These are phyloP conservation scores for Colletotrichum theobromicola DNA, from an alignment of 2,329 filamentous ascomycete species.

Conservation along the genomic window DNA sequence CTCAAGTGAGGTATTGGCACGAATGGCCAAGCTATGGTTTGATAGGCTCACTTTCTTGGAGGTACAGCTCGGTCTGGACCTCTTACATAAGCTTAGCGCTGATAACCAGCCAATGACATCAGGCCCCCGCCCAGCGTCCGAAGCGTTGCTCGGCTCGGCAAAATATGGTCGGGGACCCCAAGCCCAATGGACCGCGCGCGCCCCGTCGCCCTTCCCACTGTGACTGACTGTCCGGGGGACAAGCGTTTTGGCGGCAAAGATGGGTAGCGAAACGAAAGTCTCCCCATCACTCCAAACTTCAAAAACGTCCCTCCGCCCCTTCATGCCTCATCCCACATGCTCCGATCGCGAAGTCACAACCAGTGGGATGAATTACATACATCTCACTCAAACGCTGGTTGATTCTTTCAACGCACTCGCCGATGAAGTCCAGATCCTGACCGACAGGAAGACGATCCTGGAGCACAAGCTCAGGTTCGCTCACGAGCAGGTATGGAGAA, in stretches of 20 bases:
- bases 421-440: slow-evolving; percentile 67
- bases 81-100: slow-evolving; percentile 11
- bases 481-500: slow-evolving; percentile 65
- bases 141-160: slow-evolving; percentile 18
- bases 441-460: slow-evolving; percentile 68
- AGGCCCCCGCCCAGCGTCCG: neutral
- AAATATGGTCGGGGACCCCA: slow-evolving; percentile 16
- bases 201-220: neutral
- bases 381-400: slow-evolving; percentile 61
- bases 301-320: slow-evolving; percentile 8
- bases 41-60: neutral
- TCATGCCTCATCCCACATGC: slow-evolving; percentile 19
- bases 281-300: slow-evolving; percentile 15
- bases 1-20: neutral
- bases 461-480: slow-evolving; percentile 72
- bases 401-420: slow-evolving; percentile 70
- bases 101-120: slow-evolving; percentile 17
- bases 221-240: neutral
- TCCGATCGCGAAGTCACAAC: slow-evolving; percentile 18
- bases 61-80: neutral
- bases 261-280: slow-evolving; percentile 17
- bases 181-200: neutral
- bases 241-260: slow-evolving; percentile 9
- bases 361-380: slow-evolving; percentile 46
- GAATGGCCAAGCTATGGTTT: neutral